Evolutionary conservation across 345 rosid species (phyloP), one percentile per base, ranked within the genome.

Genomic region (Eucalyptus polyanthemos): DNA sequence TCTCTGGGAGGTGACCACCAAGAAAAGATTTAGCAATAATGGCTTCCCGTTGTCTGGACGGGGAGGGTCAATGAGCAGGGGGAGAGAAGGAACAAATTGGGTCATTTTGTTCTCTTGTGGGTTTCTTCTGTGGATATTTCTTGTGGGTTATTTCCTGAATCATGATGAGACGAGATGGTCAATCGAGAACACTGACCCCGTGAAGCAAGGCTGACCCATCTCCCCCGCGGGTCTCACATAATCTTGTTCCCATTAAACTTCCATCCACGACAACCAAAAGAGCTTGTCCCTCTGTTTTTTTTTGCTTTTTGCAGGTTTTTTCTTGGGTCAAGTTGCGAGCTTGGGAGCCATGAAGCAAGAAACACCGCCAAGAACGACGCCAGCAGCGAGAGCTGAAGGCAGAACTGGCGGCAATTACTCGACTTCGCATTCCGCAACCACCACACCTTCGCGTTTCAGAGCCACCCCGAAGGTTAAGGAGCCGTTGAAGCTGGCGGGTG

Each of bases 371-470:
- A 86, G 87, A 65, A 14, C 90, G 29, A 29, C 87, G 45, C 29
- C 51, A 31, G 16, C 56, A 42, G 60, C 83, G 89, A 89, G 88
- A 86, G 47, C 91, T 47, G 87, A 88, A 24, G 37, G 50, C 69
- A 88, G 83, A 40, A 49, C n/a, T 25, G 65, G 54, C 54, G 86
- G 34, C 80, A 89, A 69, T 91, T 21, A 53, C 58, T 87, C 92
- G 40, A 81, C 47, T 50, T 45, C 91, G 85, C 85, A 40, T 40
- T 40, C 85, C 81, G 7, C 81, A 4, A 65, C 92, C 86, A 72
- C 88, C 58, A 90, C 93, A 86, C 92, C 95, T 27, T 92, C 94
- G 76, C 95, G 95, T 62, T 87, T 85, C 87, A 92, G 92, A 92
- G 89, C 91, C 34, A 90, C 86, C 89, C 92, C 94, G 19, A 95